Evolutionary conservation across 1,284 basidiomycete species (phyloP), one percentile per base, ranked within the genome.

Genomic region (Sphaerobolus stellatus): DNA sequence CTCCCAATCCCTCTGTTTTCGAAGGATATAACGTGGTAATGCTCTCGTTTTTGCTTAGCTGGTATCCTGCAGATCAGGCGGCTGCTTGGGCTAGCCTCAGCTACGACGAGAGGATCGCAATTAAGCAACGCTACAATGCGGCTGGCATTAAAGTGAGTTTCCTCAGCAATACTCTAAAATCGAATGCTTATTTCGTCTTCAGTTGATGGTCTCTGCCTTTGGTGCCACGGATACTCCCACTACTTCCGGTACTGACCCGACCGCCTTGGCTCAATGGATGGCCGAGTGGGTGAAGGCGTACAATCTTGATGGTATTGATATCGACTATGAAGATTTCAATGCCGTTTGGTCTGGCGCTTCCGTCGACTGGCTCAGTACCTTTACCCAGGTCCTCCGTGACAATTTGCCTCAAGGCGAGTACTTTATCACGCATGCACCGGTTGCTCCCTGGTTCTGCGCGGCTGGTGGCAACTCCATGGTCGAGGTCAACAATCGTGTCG

Each of bases 151-250:
- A 53, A 33, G 29, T 62, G 31, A 54, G n/a, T n/a, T n/a, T n/a
- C n/a, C n/a, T n/a, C n/a, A n/a, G n/a, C n/a, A n/a, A n/a, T n/a
- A n/a, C n/a, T n/a, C n/a, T n/a, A n/a, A n/a, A n/a, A n/a, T n/a
- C n/a, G n/a, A n/a, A n/a, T n/a, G n/a, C n/a, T n/a, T n/a, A n/a
- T n/a, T n/a, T n/a, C n/a, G n/a, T n/a, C n/a, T 43, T 4, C 28
- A 20, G 4, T 47, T n/a, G n/a, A n/a, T 73, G 68, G 70, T 74
- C 16, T 69, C 69, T 29, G 72, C 72, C 3, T 74, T 75, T 57
- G 75, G 75, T 20, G 68, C 71, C 0, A 74, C 71, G 7, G 71
- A 76, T 56, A 59, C 63, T 16, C 74, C 72, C 16, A 72, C 71
- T 45, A 63, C 68, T 0, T 48, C 54, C 14, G 69, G 68, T 3